These are phyloP conservation scores for Daucus carota DNA, from an alignment of 129 eudicot genomes.

Conservation along the genomic window DNA sequence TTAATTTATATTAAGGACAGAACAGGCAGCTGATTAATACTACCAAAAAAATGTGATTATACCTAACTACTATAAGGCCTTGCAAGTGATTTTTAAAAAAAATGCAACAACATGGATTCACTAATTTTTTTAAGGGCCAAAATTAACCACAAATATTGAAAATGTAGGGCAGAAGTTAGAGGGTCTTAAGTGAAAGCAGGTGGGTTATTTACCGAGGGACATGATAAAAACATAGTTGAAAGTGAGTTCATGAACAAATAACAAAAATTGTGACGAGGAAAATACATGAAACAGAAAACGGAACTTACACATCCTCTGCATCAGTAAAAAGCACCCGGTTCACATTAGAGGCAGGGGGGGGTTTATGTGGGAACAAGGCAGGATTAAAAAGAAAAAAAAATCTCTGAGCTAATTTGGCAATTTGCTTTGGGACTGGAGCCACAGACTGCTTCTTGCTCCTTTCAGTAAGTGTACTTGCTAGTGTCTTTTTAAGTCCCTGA, in stretches of 20 bases:
- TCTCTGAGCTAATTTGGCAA: conserved; percentile 65
- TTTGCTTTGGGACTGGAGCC: conserved; percentile 73
- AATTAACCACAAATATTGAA: not conserved
- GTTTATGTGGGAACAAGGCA: conserved; percentile 85
- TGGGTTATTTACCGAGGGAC: not conserved
- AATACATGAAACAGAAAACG: conserved; percentile 11
- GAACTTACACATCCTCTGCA: conserved; percentile 89
- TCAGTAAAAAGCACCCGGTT: conserved; percentile 94
- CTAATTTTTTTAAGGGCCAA: not conserved
- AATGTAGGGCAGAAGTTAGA: not conserved
- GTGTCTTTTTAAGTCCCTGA: conserved; percentile 48
- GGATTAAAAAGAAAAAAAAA: conserved; percentile 82
- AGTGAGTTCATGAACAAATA: not conserved
- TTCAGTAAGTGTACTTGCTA: conserved; percentile 79
- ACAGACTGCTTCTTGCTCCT: conserved; percentile 62
- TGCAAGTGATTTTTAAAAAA: not conserved
- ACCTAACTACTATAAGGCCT: not conserved
- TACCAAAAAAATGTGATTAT: not conserved
- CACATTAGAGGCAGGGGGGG: conserved; percentile 61
- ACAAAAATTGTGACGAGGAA: not conserved
- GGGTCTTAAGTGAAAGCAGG: not conserved
- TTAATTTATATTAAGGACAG: not conserved
- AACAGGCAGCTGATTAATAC: not conserved
- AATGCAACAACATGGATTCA: not conserved
- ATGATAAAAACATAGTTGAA: not conserved